These are phyloP conservation scores for Boletus sensibilis DNA, from an alignment of 768 basidiomycete genomes.

Conservation along the genomic window DNA sequence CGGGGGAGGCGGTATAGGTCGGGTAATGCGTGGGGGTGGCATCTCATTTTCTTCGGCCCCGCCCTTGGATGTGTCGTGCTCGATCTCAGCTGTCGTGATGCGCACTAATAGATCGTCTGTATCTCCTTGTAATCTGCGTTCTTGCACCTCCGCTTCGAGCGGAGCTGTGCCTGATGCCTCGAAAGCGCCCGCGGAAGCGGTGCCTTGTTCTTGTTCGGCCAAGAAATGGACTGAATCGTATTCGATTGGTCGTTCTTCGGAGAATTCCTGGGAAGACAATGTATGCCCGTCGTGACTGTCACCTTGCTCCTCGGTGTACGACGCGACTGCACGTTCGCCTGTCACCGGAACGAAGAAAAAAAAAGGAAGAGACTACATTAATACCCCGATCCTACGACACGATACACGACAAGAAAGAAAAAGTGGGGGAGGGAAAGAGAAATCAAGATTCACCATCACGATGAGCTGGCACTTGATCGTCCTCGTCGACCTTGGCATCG, in stretches of 20 bases:
- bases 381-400: slow-evolving; percentile 29
- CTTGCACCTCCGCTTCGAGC: background rate
- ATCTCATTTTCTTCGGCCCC: slow-evolving; percentile 27
- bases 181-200: background rate
- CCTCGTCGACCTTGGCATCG: slow-evolving; percentile 12
- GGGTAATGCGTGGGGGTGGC: slow-evolving; percentile 33
- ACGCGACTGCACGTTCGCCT: slow-evolving; percentile 20
- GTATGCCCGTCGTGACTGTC: slow-evolving; percentile 1
- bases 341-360: slow-evolving; percentile 13
- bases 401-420: slow-evolving; percentile 21
- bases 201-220: slow-evolving; percentile 4
- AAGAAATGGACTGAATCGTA: background rate
- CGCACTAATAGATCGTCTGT: background rate
- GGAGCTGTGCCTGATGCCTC: background rate
- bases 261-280: background rate
- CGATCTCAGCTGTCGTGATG: slow-evolving; percentile 2
- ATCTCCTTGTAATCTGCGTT: background rate
- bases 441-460: slow-evolving; percentile 46
- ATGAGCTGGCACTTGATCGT: slow-evolving; percentile 17
- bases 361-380: slow-evolving; percentile 26
- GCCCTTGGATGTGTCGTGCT: slow-evolving; percentile 2
- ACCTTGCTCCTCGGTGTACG: slow-evolving; percentile 17
- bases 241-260: slow-evolving; percentile 9
- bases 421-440: slow-evolving; percentile 7
- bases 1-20: slow-evolving; percentile 35